These are phyloP conservation scores for Suillus sp. DNA, from an alignment of 768 basidiomycete species.

Conservation along the genomic window DNA sequence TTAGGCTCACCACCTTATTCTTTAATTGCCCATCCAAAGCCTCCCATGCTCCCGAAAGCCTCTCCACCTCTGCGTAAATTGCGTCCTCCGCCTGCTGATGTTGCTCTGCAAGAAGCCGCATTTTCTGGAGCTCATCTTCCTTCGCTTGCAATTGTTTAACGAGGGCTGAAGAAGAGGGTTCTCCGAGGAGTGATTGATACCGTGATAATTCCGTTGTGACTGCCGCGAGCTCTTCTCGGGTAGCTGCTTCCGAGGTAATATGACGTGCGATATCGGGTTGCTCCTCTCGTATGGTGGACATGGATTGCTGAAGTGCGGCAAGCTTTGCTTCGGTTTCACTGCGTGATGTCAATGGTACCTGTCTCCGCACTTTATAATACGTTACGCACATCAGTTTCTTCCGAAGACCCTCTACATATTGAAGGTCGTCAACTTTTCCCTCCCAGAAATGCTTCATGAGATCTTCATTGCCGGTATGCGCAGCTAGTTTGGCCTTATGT, in stretches of 20 bases:
- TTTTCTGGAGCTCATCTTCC: slow-evolving; percentile 63
- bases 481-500: slow-evolving; percentile 76
- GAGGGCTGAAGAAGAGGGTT: slow-evolving; percentile 58
- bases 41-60: slow-evolving; percentile 87
- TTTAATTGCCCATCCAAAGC: slow-evolving; percentile 76
- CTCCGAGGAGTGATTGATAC: slow-evolving; percentile 68
- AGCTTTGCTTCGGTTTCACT: slow-evolving; percentile 58
- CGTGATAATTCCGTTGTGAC: slow-evolving; percentile 51
- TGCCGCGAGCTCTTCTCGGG: slow-evolving; percentile 49
- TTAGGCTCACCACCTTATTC: slow-evolving; percentile 84
- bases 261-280: slow-evolving; percentile 56
- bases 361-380: not conserved
- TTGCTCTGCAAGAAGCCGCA: slow-evolving; percentile 67
- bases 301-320: slow-evolving; percentile 52
- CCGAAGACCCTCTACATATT: slow-evolving; percentile 57
- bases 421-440: slow-evolving; percentile 51
- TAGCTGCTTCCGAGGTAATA: slow-evolving; percentile 51
- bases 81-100: slow-evolving; percentile 69
- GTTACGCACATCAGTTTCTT: slow-evolving; percentile 54
- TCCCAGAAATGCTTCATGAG: slow-evolving; percentile 70
- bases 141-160: slow-evolving; percentile 59
- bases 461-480: slow-evolving; percentile 68
- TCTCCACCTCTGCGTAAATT: slow-evolving; percentile 83
- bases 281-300: slow-evolving; percentile 46
- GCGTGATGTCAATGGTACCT: slow-evolving; percentile 21